Evolutionary conservation across 169 alveolate genomes (phyloP).

Genomic region (Theileria orientalis): DNA sequence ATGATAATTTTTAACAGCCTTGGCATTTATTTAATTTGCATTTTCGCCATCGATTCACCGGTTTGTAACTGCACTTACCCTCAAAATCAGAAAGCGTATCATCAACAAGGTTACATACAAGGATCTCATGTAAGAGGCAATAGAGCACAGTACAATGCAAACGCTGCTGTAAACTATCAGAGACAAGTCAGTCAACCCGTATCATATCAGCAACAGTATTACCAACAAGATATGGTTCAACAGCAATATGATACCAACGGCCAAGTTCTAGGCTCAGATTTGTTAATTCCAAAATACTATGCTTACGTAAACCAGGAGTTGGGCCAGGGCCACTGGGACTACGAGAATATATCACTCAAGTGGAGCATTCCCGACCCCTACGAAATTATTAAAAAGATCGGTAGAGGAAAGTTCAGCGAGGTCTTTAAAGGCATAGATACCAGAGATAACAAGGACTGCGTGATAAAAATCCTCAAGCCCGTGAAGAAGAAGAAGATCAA

Average conservation of each 20-base stretch:
- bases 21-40: neutral
- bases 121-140: too few relatives aligned
- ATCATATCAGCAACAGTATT: too few relatives aligned
- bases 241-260: slow-evolving; percentile 23
- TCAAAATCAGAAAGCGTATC: too few relatives aligned
- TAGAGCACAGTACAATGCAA: too few relatives aligned
- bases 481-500: slow-evolving; percentile 94
- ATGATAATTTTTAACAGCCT: neutral
- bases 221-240: slow-evolving; percentile 6
- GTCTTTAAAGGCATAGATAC: slow-evolving; percentile 92
- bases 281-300: slow-evolving; percentile 69
- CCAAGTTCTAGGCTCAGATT: too few relatives aligned
- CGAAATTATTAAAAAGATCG: slow-evolving; percentile 93
- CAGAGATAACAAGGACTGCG: slow-evolving; percentile 81
- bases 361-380: slow-evolving; percentile 92
- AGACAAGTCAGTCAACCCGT: too few relatives aligned
- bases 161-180: too few relatives aligned
- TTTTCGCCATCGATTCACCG: neutral
- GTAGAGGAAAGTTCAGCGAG: slow-evolving; percentile 98
- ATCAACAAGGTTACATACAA: too few relatives aligned
- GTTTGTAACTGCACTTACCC: neutral
- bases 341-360: slow-evolving; percentile 84
- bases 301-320: slow-evolving; percentile 84
- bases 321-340: slow-evolving; percentile 89
- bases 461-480: slow-evolving; percentile 95